Evolutionary conservation across 1,284 basidiomycete species (phyloP).

Genomic region (Trametes sp.): DNA sequence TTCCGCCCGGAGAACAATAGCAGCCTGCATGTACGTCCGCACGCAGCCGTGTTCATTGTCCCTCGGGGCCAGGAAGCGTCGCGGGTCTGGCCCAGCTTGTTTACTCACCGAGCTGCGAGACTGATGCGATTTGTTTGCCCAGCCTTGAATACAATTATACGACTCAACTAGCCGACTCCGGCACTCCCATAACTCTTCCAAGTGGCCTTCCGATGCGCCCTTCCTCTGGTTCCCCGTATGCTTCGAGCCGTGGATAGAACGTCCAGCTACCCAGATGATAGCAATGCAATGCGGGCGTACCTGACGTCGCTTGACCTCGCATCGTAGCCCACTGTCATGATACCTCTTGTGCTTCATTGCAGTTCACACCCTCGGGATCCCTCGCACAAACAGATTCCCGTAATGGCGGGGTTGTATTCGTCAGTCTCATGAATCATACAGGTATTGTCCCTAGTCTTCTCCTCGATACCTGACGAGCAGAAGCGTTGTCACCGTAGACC

Average conservation of each 20-base stretch:
- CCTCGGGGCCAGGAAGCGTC: slow-evolving; percentile 1
- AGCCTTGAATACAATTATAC: slow-evolving; percentile 23
- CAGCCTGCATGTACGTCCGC: slow-evolving; percentile 22
- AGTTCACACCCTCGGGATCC: too few species aligned
- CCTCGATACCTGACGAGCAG: too few species aligned
- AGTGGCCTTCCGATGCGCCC: not conserved
- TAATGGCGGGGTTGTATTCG: too few species aligned
- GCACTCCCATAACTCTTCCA: not conserved
- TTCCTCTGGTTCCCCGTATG: not conserved
- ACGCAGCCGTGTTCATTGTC: slow-evolving; percentile 30
- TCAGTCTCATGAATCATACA: too few species aligned
- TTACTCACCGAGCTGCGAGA: slow-evolving; percentile 19
- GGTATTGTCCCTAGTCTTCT: too few species aligned
- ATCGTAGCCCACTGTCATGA: not conserved
- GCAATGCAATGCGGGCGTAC: not conserved
- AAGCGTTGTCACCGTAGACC: too few species aligned
- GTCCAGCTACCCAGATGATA: not conserved
- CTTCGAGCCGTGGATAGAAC: not conserved
- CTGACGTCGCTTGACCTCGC: not conserved
- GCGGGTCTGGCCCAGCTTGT: slow-evolving; percentile 11
- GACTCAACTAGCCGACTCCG: not conserved
- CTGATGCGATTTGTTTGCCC: slow-evolving; percentile 21
- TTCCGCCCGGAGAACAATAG: slow-evolving; percentile 35
- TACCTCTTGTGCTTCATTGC: too few species aligned
- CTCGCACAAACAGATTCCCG: too few species aligned